Percentiles rank a stretch among this genome's conserved stretches.
Conservation (phyloP, 306 rosid genomes). For the Gastrolobium bilobum region DNA sequence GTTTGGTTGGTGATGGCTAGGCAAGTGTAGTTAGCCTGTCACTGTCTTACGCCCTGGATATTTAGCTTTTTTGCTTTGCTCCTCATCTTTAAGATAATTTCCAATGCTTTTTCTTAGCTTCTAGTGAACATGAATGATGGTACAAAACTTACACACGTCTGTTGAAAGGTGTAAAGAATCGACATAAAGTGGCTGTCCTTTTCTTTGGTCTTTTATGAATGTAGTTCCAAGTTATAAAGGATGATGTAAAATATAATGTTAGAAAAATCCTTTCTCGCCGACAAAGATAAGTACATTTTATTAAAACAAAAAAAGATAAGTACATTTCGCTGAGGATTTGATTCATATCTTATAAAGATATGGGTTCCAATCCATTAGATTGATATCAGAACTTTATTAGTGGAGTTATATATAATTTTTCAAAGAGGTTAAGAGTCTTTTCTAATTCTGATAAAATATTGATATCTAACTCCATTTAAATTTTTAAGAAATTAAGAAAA, state of each 20-base stretch:
- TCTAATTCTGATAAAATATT: too few species aligned
- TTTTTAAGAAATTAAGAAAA: background rate
- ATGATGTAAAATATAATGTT: background rate
- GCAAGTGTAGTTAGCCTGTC: conserved; percentile 35
- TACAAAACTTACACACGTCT: background rate
- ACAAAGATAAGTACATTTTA: too few species aligned
- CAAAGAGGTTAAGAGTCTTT: too few species aligned
- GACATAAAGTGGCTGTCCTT: background rate
- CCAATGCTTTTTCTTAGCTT: background rate
- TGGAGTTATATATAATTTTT: too few species aligned
- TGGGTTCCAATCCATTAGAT: too few species aligned
- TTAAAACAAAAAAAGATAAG: too few species aligned
- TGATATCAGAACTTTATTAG: too few species aligned
- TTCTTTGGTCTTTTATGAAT: background rate
- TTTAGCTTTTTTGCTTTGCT: background rate
- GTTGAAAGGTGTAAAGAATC: background rate
- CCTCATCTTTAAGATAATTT: conserved; percentile 22
- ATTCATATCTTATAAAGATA: too few species aligned
- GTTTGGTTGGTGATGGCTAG: conserved; percentile 2
- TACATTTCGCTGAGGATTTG: too few species aligned
- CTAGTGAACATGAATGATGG: background rate
- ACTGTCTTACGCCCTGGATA: background rate
- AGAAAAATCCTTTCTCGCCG: too few species aligned
- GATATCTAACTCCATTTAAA: too few species aligned
- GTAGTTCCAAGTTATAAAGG: background rate